Base-by-base conservation (phyloP, 148 eudicot genomes). In the Silene conica region DNA sequence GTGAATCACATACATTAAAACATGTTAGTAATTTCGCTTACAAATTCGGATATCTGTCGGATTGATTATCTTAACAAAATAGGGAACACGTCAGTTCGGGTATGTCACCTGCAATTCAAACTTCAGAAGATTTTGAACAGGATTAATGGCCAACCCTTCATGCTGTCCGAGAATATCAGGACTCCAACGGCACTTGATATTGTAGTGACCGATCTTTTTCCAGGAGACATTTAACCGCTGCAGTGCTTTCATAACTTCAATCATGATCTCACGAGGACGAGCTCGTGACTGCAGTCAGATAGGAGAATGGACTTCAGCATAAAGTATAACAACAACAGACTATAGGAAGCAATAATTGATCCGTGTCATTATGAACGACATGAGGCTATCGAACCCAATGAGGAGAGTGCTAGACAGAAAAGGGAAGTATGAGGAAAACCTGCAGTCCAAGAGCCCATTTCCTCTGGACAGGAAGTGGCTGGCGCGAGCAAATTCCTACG, bases 101-200 rank as follows among this genome's bases (percentile, higher is more conserved):
- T n/a, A n/a, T n/a, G n/a, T n/a, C n/a, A 93, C 98, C 98, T 93
- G 98, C 77, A 93, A 78, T 80, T 93, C 98, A 84, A 93, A 93
- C 83, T 93, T 93, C 73, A 93, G 89, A 45, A 89, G 89, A 71
- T 81, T 84, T 6, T 38, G 6, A 38, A 38, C 43, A 38, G 43
- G 43, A 38, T 38, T 38, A 38, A 38, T 38, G 43, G 43, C 9
- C 43, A 7, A 6, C 3, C 8, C 43, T 84, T 81, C 86, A 63
- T 77, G 80, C 13, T 84, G 89, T 65, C 85, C 92, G 64, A 79
- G 85, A 69, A 73, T 73, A 54, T 88, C 90, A 81, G 93, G 96
- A 69, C 79, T 70, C 95, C 97, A 91, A 78, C 87, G 80, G 80
- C 98, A 93, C 76, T 91, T 93, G 87, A 93, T 89, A 85, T 89